Evolutionary conservation across 495 filamentous ascomycete genomes (phyloP), one percentile per base, ranked within the genome.

Genomic region (Hypoxylon fuscum): DNA sequence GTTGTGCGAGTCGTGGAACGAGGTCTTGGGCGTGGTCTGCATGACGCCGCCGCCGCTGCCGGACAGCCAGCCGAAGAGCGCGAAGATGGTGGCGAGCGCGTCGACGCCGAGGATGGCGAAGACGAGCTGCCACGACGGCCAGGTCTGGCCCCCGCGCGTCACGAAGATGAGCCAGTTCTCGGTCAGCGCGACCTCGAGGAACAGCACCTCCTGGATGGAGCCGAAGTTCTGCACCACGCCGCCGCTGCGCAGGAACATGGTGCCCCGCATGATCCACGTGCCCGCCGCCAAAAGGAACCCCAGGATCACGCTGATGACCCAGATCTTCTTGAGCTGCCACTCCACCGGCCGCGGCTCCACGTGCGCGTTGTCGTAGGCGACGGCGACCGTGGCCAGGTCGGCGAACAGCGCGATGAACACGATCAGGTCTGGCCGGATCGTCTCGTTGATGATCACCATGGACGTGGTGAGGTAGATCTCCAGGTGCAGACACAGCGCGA

Each of bases 121-220:
- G 53, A 82, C 65, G 53, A 97, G 82, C 74, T 93, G 88, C 85
- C 89, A 89, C 22, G 92, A 96, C 10, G 93, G 92, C 47, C 87
- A 92, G 17, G 90, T 87, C 51, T 88, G 88, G 60, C 89, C 89
- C 69, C 90, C 88, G 76, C 93, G 89, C 47, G 93, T 96, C 73
- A 96, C 91, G 78, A 97, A 94, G 77, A 97, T 97, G 46, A 96
- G 84, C 92, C 93, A 96, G 75, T 95, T 97, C 80, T 96, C 90
- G 27, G 93, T 90, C 52, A 96, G 82, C n/a, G 90, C 88, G 70
- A 97, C 91, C 72, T 97, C 83, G 46, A 97, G 86, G 80, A 97
- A 96, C 58, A 97, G 71, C 14, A 96, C 86, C 61, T 85, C 84
- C 71, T 96, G 89, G 34, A 88, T 83, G 55, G 86, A 83, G 75